A percentile compares a stretch with the other conserved stretches of the same genome.
These are phyloP conservation scores for Phylloporus arenicola DNA, from an alignment of 768 basidiomycete genomes.

Conservation along the genomic window DNA sequence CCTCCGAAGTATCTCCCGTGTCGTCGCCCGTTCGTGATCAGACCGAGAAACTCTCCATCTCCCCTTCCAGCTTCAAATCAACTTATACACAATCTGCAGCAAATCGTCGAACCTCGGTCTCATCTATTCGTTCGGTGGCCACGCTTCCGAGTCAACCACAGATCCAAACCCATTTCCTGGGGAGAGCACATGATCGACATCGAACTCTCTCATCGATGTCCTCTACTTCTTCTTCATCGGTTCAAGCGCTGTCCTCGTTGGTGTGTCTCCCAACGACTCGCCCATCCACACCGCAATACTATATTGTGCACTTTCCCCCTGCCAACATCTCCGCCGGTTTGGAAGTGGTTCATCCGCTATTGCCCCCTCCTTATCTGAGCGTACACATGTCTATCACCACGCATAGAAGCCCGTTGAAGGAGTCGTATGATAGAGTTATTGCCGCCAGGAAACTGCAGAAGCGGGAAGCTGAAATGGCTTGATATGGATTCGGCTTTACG, in stretches of 20 bases:
- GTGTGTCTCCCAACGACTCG: constrained; percentile 45
- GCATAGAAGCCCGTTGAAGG: constrained; percentile 60
- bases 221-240: constrained; percentile 39
- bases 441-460: constrained; percentile 44
- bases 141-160: constrained; percentile 47
- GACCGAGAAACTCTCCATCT: constrained; percentile 23
- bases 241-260: constrained; percentile 54
- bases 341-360: constrained; percentile 62
- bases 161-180: constrained; percentile 31
- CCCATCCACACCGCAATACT: constrained; percentile 38
- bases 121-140: constrained; percentile 54
- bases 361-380: constrained; percentile 66
- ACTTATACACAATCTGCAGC: constrained; percentile 27
- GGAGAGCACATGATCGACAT: constrained; percentile 37
- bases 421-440: constrained; percentile 64
- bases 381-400: constrained; percentile 66
- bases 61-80: constrained; percentile 37
- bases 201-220: constrained; percentile 58
- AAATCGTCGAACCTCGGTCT: constrained; percentile 49
- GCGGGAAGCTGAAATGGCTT: constrained; percentile 8
- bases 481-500: background rate
- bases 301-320: constrained; percentile 60
- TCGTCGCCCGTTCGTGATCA: constrained; percentile 33
- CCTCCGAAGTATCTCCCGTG: constrained; percentile 43
- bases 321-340: constrained; percentile 48